These are phyloP conservation scores for Aspergillus texensis DNA, from an alignment of 2,329 filamentous ascomycete species.

Conservation along the genomic window DNA sequence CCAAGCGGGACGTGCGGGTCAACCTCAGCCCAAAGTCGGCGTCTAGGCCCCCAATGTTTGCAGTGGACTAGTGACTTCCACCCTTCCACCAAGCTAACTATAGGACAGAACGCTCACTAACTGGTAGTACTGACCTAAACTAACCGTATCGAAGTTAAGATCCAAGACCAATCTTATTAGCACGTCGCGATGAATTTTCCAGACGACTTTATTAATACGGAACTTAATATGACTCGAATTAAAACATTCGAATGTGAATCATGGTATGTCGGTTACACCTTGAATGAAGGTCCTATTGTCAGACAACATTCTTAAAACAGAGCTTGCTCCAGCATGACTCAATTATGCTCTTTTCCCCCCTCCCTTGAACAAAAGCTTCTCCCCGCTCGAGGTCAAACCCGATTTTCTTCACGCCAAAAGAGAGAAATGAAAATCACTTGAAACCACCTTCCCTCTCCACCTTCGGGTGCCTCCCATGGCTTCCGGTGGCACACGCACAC, in stretches of 20 bases:
- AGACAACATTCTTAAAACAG: background rate
- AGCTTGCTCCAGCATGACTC: background rate
- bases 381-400: background rate
- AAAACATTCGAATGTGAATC: too few relatives aligned
- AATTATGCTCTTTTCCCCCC: background rate
- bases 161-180: slow-evolving; percentile 5
- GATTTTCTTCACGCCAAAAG: background rate
- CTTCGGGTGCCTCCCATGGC: background rate
- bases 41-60: slow-evolving; percentile 15
- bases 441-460: background rate
- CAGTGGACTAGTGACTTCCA: background rate
- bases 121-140: slow-evolving; percentile 1
- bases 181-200: slow-evolving; percentile 5
- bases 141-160: slow-evolving; percentile 5
- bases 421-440: background rate
- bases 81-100: background rate
- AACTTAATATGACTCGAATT: background rate
- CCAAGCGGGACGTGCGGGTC: slow-evolving; percentile 13
- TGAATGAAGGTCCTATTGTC: background rate
- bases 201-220: background rate
- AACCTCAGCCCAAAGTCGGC: slow-evolving; percentile 5
- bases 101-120: slow-evolving; percentile 4
- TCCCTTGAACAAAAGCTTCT: background rate
- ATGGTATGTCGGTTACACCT: background rate
- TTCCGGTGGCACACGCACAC: background rate